A percentile compares a stretch with the other conserved stretches of the same genome.
Conservation (phyloP, 176 grass and related monocot genomes). For the Phyllostachys edulis region DNA sequence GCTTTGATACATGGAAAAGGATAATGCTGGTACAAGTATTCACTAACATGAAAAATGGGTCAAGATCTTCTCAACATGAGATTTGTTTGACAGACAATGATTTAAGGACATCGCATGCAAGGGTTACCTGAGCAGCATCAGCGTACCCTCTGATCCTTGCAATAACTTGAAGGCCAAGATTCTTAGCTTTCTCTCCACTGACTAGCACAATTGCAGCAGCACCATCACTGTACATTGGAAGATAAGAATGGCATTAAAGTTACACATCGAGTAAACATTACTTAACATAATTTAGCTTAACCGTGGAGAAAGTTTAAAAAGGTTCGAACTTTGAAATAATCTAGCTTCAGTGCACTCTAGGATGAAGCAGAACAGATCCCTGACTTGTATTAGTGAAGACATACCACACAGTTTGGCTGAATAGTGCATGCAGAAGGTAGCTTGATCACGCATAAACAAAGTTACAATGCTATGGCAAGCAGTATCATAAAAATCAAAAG, state of each 20-base stretch:
- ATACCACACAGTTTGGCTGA: neutral
- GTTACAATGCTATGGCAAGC: neutral
- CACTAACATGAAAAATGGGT: neutral
- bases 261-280: neutral
- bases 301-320: neutral
- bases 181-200: constrained; percentile 77
- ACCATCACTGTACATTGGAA: constrained; percentile 59
- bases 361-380: neutral
- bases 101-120: neutral
- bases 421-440: neutral
- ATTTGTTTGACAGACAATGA: neutral
- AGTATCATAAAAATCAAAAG: neutral
- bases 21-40: neutral
- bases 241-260: constrained; percentile 26
- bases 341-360: neutral
- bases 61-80: neutral
- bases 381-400: neutral
- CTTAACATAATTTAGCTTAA: neutral
- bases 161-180: constrained; percentile 73
- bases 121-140: constrained; percentile 86
- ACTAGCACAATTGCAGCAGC: constrained; percentile 92
- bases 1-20: neutral
- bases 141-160: constrained; percentile 84
- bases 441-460: neutral
- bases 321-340: neutral